phyloP scores from a whole-genome alignment of 2,329 filamentous ascomycete species.

The Cadophora sp. region DNA sequence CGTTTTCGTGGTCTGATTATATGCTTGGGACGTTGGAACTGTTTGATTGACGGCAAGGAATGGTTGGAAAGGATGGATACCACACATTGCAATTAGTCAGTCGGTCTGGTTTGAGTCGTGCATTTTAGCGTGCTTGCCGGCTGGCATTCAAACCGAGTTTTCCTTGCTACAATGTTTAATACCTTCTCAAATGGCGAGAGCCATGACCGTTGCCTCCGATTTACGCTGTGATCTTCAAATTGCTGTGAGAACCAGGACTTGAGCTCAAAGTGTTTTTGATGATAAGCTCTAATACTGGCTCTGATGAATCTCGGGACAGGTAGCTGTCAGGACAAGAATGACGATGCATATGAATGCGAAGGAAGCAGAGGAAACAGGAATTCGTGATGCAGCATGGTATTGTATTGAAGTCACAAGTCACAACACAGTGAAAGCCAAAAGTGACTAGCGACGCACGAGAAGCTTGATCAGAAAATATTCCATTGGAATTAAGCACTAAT shows the following conservation, averaged over 20 bases:
- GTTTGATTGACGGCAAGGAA: not conserved
- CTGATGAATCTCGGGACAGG: no score
- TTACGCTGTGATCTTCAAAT: not conserved
- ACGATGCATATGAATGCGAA: no score
- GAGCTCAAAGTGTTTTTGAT: no score
- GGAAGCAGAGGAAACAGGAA: no score
- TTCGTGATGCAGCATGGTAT: no score
- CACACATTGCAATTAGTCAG: not conserved
- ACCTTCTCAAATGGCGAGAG: not conserved
- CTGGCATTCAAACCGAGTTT: constrained; percentile 13
- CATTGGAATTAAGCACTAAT: not conserved
- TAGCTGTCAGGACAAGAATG: no score
- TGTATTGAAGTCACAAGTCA: not conserved
- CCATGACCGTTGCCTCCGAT: not conserved
- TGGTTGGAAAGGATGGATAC: not conserved
- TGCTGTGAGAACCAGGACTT: not conserved
- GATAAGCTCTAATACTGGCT: no score
- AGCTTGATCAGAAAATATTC: not conserved
- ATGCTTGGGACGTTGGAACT: not conserved
- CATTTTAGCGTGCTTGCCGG: constrained; percentile 26
- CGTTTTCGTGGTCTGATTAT: constrained; percentile 2
- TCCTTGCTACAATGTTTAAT: constrained; percentile 22
- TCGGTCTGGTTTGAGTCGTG: constrained; percentile 12
- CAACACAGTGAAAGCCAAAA: no score
- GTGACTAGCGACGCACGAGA: not conserved